Evolutionary conservation across 176 grass and related monocot genomes (phyloP).

Genomic region (Otatea glauca): DNA sequence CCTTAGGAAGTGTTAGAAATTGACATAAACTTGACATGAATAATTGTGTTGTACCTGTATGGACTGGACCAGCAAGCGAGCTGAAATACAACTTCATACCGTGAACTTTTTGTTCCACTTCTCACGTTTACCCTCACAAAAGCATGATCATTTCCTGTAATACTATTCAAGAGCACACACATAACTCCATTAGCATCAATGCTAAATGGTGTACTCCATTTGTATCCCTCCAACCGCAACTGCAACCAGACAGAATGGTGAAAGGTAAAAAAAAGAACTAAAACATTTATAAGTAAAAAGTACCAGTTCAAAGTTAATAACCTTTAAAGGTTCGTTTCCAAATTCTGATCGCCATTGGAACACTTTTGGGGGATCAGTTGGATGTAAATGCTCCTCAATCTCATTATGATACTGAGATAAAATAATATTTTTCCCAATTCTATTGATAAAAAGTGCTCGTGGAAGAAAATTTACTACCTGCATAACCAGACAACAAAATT

Average conservation of each 20-base stretch:
- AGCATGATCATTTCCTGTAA: constrained; percentile 65
- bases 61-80: constrained; percentile 79
- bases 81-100: constrained; percentile 85
- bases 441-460: constrained; percentile 82
- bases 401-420: constrained; percentile 77
- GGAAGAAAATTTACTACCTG: constrained; percentile 88
- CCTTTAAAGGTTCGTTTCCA: constrained; percentile 87
- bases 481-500: constrained; percentile 34
- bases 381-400: constrained; percentile 63
- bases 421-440: constrained; percentile 64
- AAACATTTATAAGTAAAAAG: constrained; percentile 29
- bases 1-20: not conserved
- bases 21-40: constrained; percentile 31
- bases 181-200: constrained; percentile 86
- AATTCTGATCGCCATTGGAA: constrained; percentile 83
- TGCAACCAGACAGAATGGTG: constrained; percentile 44
- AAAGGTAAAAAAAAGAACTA: not conserved
- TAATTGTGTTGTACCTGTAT: constrained; percentile 65
- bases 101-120: constrained; percentile 85
- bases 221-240: constrained; percentile 83
- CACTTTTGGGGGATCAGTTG: constrained; percentile 76
- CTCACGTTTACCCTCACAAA: constrained; percentile 83
- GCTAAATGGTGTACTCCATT: constrained; percentile 93
- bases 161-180: constrained; percentile 75
- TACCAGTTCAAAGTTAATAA: constrained; percentile 47